Base-by-base conservation (phyloP, 176 grass and related monocot species). In the Oryza meridionalis region DNA sequence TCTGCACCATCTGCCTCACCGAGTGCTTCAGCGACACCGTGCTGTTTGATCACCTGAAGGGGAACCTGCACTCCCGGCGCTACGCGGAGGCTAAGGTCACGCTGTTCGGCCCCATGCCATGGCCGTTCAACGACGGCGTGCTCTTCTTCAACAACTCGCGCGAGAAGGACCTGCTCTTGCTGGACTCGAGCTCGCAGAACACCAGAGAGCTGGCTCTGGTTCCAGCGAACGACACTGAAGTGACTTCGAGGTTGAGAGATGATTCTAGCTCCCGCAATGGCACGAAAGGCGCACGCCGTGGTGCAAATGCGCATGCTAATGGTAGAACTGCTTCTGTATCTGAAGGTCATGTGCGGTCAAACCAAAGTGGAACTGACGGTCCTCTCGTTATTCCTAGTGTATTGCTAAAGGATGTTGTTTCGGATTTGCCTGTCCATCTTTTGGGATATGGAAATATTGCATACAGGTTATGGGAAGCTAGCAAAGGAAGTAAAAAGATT, bases 1-100 rank as follows among this genome's bases (percentile, higher is more conserved):
- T 96, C 88, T 99, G 97, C 83, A 96, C 97, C 42, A 92, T 99
- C 82, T 99, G 97, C 84, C 93, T 99, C 27, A 99, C 97, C 0
- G 91, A 92, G 35, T 99, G 97, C 86, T 99, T 90, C 86, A 99
- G 85, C 4, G 97, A 99, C 72, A 99, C 82, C 4, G 97, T 99
- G 81, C 75, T 99, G 50, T 99, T 96, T 4, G 97, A 99, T 79
- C 97, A 99, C 73, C 81, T 99, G 4, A 93, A 88, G 61, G 97
- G 97, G 72, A 96, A 84, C 75, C 86, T 99, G 74, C 96, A 99
- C 74, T 67, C 93, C 0, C 43, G 86, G 63, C 79, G 93, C 38
- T 93, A 89, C 16, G 82, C 91, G 0, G 97, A 92, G 63, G 97
- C 97, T n/a, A 94, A 99, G 88, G 77, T 91, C 55, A 99, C 97